phyloP scores from a whole-genome alignment of 352 stramenopile genomes.

The Globisporangium takayamanum region DNA sequence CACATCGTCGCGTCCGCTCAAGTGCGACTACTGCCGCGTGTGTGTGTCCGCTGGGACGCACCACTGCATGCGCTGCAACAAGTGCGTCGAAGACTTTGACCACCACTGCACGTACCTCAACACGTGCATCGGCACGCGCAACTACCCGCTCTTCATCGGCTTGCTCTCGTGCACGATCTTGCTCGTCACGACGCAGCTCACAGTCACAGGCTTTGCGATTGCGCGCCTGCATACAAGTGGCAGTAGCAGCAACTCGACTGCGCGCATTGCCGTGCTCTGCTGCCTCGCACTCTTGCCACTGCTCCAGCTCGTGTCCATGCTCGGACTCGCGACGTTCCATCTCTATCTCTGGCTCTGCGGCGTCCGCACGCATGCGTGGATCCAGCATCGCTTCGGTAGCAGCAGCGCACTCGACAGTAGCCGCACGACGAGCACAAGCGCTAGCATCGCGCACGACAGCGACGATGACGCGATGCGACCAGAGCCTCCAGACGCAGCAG shows the following conservation, averaged over 20 bases:
- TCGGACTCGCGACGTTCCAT: slow-evolving; percentile 57
- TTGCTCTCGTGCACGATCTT: slow-evolving; percentile 52
- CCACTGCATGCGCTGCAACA: slow-evolving; percentile 92
- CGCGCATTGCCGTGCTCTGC: slow-evolving; percentile 21
- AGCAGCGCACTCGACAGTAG: slow-evolving; percentile 6
- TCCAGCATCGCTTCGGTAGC: slow-evolving; percentile 15
- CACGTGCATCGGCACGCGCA: slow-evolving; percentile 87
- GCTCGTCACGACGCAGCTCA: slow-evolving; percentile 46
- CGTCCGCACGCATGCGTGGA: slow-evolving; percentile 49
- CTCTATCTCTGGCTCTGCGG: slow-evolving; percentile 47
- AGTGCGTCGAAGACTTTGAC: slow-evolving; percentile 92
- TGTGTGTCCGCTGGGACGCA: slow-evolving; percentile 34
- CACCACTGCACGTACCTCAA: slow-evolving; percentile 96
- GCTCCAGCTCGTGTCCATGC: slow-evolving; percentile 49
- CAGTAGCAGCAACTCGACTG: slow-evolving; percentile 4
- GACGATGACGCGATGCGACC: neutral
- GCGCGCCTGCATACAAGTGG: slow-evolving; percentile 12
- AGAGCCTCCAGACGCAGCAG: slow-evolving; percentile 1
- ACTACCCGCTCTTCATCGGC: slow-evolving; percentile 55
- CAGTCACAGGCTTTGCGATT: slow-evolving; percentile 41
- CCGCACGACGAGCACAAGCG: slow-evolving; percentile 3
- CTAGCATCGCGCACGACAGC: neutral
- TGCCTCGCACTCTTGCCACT: slow-evolving; percentile 36
- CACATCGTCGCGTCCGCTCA: slow-evolving; percentile 14
- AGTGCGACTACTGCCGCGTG: slow-evolving; percentile 33